Percentiles rank a stretch among this genome's conserved stretches.
phyloP scores from a whole-genome alignment of 2,329 filamentous ascomycete genomes.

The Graphilbum ipis-grandicollis region DNA sequence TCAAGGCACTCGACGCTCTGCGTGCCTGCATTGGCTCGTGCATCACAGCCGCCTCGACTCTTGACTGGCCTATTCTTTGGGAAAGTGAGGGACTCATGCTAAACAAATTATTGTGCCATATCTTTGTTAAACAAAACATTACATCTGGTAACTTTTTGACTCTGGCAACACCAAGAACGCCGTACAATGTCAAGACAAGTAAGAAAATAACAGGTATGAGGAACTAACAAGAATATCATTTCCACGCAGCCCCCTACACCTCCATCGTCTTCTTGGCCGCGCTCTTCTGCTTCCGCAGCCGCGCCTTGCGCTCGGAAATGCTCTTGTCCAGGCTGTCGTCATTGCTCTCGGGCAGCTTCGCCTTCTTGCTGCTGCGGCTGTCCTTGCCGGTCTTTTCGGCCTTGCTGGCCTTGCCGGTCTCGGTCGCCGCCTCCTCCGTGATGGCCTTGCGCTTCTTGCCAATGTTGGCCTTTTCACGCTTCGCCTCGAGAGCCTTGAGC shows the following conservation, averaged over 20 bases:
- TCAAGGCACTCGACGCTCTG: constrained; percentile 39
- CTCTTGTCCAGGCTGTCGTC: constrained; percentile 33
- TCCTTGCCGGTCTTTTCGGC: constrained; percentile 29
- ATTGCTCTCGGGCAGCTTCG: constrained; percentile 31
- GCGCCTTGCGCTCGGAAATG: constrained; percentile 38
- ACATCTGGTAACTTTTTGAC: too few species aligned
- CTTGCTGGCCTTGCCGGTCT: constrained; percentile 19
- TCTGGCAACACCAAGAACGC: too few species aligned
- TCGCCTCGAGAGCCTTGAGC: constrained; percentile 24
- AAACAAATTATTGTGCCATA: too few species aligned
- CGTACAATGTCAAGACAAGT: too few species aligned
- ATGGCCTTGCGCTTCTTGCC: constrained; percentile 48
- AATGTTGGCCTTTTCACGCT: constrained; percentile 34
- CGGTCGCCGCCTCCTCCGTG: constrained; percentile 21
- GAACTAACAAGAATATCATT: not conserved
- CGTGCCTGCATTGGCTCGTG: constrained; percentile 49
- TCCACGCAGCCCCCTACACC: constrained; percentile 4
- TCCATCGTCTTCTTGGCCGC: constrained; percentile 22
- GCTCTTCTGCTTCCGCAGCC: constrained; percentile 41
- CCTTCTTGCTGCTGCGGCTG: constrained; percentile 36
- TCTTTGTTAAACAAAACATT: too few species aligned
- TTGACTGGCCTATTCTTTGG: too few species aligned
- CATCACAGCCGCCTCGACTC: constrained; percentile 44
- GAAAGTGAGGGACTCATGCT: too few species aligned
- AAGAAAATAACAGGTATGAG: not conserved